Evolutionary conservation across 192 early-diverging fungal species (phyloP).

Genomic region (Podila verticillata): DNA sequence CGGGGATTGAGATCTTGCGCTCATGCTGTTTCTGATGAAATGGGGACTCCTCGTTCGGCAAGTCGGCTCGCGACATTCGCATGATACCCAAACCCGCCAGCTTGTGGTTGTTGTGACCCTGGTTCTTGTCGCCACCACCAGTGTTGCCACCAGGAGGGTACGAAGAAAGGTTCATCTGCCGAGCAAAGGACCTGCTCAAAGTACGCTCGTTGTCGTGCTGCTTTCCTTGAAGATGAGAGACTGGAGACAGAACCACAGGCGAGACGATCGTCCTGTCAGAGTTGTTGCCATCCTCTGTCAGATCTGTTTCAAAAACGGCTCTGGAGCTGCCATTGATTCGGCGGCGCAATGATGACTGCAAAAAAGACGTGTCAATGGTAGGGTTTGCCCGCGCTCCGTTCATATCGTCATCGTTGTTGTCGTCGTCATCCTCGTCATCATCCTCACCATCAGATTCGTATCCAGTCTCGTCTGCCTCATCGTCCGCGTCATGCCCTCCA

Average conservation of each 20-base stretch:
- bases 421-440: conserved; percentile 18
- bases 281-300: conserved; percentile 9
- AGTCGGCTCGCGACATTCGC: not conserved
- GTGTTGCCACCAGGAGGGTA: not conserved
- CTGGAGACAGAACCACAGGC: not conserved
- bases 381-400: not conserved
- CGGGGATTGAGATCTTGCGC: conserved; percentile 41
- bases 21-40: conserved; percentile 16
- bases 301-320: not conserved
- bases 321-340: not conserved
- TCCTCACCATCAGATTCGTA: conserved; percentile 11
- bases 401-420: conserved; percentile 3
- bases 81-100: not conserved
- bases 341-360: not conserved
- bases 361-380: not conserved
- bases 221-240: not conserved
- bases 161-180: not conserved
- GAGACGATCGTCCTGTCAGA: conserved; percentile 15
- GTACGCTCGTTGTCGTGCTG: not conserved
- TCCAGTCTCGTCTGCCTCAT: conserved; percentile 11
- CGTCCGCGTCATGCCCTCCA: conserved; percentile 30
- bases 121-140: not conserved
- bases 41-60: not conserved
- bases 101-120: not conserved
- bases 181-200: not conserved